Evolutionary conservation across 2,329 filamentous ascomycete genomes (phyloP).

Genomic region (Trichoderma harzianum): DNA sequence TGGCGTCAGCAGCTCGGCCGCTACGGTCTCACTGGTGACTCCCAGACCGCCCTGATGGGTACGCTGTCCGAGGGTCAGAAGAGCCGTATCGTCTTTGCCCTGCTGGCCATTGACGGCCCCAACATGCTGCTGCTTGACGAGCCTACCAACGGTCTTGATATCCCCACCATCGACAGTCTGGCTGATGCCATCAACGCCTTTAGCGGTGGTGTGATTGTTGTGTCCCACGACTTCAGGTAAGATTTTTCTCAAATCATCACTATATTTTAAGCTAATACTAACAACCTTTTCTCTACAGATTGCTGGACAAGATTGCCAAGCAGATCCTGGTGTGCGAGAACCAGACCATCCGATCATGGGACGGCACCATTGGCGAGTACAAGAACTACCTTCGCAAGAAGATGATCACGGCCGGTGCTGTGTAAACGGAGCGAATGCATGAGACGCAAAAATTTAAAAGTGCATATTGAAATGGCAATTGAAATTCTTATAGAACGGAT

Average conservation of each 20-base stretch:
- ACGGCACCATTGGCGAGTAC: conserved; percentile 87
- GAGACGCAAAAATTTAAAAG: conserved; percentile 3
- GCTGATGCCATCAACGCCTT: conserved; percentile 97
- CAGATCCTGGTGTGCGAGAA: conserved; percentile 99
- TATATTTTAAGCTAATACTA: neutral
- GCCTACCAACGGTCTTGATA: conserved; percentile 98
- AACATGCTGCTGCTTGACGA: conserved; percentile 99
- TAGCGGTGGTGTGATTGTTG: conserved; percentile 93
- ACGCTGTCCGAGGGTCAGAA: conserved; percentile 97
- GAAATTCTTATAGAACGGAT: conserved; percentile 25
- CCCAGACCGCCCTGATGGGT: conserved; percentile 96
- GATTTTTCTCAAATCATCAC: conserved; percentile 29
- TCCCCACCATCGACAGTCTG: conserved; percentile 95
- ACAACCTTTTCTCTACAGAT: conserved; percentile 47
- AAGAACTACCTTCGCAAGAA: conserved; percentile 99
- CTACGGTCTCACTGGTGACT: conserved; percentile 89
- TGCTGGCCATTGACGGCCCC: conserved; percentile 89
- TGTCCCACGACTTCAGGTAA: conserved; percentile 98
- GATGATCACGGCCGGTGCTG: conserved; percentile 86
- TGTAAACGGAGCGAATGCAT: conserved; percentile 50
- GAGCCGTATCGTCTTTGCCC: conserved; percentile 94
- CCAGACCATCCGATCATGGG: conserved; percentile 87
- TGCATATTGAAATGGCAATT: conserved; percentile 9
- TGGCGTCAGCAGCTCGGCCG: conserved; percentile 96
- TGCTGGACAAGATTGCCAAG: conserved; percentile 99